Percentiles rank a stretch among this genome's conserved stretches.
phyloP scores from a whole-genome alignment of 768 basidiomycete genomes.

The Ramaria sp. region DNA sequence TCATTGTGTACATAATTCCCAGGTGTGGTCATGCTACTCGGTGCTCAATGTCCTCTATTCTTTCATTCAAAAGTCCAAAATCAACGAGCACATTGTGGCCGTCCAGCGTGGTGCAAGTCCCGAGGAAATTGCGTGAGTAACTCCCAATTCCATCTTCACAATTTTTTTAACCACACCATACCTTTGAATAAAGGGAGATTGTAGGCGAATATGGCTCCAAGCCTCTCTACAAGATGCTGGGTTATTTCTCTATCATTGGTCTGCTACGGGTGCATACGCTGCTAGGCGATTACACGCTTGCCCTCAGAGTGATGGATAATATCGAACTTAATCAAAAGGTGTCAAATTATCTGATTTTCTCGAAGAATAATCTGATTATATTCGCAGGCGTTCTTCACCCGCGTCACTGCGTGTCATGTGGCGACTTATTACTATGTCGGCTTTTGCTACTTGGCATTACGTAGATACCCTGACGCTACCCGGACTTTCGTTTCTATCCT shows the following conservation, averaged over 20 bases:
- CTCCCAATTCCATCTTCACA: background rate
- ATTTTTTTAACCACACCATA: background rate
- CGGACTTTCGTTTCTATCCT: conserved; percentile 86
- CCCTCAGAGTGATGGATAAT: conserved; percentile 88
- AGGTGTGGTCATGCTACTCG: conserved; percentile 97
- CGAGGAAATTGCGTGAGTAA: conserved; percentile 74
- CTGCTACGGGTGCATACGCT: conserved; percentile 92
- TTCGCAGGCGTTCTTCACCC: conserved; percentile 68
- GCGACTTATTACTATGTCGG: conserved; percentile 93
- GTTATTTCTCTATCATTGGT: conserved; percentile 94
- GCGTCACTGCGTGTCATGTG: conserved; percentile 95
- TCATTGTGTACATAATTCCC: background rate
- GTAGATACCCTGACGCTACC: conserved; percentile 91
- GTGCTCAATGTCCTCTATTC: conserved; percentile 98
- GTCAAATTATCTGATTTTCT: background rate
- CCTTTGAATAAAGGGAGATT: conserved; percentile 44
- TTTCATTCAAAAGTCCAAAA: conserved; percentile 92
- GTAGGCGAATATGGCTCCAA: conserved; percentile 87
- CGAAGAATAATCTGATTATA: background rate
- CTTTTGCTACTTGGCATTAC: conserved; percentile 92
- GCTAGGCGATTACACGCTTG: conserved; percentile 91
- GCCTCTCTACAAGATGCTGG: conserved; percentile 88
- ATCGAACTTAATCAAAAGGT: conserved; percentile 89
- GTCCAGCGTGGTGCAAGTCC: conserved; percentile 67
- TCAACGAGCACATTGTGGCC: conserved; percentile 87